Evolutionary conservation across 1,284 basidiomycete species (phyloP).

Genomic region (Dichomitus squalens): DNA sequence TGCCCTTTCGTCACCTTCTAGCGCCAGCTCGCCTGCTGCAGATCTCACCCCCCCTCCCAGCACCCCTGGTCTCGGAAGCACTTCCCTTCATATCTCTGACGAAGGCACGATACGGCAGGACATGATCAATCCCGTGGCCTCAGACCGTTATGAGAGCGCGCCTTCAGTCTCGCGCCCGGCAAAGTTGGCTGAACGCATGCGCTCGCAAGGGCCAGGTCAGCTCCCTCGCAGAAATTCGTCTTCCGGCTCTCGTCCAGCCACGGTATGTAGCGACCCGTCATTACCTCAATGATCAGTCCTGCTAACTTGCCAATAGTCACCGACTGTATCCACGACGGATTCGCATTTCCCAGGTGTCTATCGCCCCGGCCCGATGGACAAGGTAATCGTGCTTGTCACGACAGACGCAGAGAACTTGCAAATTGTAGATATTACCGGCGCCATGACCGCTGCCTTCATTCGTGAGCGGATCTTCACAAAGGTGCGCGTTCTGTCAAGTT

Average conservation of each 20-base stretch:
- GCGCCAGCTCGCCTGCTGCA: conserved; percentile 60
- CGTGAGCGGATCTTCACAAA: conserved; percentile 85
- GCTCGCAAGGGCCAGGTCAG: conserved; percentile 5
- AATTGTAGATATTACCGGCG: conserved; percentile 77
- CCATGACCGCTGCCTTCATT: conserved; percentile 71
- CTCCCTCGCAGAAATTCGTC: conserved; percentile 11
- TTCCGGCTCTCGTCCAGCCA: conserved; percentile 32
- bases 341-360: conserved; percentile 25
- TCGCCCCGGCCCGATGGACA: conserved; percentile 38
- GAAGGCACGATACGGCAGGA: conserved; percentile 41
- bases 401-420: conserved; percentile 81
- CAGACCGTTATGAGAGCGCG: conserved; percentile 28
- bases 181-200: conserved; percentile 23
- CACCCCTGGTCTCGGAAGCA: conserved; percentile 55
- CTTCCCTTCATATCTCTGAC: conserved; percentile 44
- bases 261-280: conserved; percentile 37
- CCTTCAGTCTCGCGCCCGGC: conserved; percentile 23
- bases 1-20: conserved; percentile 66
- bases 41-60: conserved; percentile 65
- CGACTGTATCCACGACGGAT: conserved; percentile 42
- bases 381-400: conserved; percentile 74
- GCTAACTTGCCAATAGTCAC: conserved; percentile 40
- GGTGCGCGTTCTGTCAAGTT: conserved; percentile 41
- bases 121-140: conserved; percentile 29
- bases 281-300: not conserved